These are phyloP conservation scores for Metschnikowia aberdeeniae DNA, from an alignment of 805 yeast species.

Conservation along the genomic window DNA sequence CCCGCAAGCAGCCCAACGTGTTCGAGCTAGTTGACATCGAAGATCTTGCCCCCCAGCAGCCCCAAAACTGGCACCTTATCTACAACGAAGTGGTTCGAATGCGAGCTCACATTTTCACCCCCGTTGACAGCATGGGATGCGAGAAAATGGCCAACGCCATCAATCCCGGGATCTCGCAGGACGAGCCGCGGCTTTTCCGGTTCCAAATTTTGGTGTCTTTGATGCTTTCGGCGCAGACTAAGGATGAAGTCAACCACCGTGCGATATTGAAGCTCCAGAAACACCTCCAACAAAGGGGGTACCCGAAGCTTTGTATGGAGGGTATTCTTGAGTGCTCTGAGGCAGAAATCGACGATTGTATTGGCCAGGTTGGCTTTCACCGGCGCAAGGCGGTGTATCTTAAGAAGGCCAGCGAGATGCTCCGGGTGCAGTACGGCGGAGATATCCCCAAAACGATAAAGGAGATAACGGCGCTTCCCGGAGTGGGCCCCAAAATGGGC, in stretches of 20 bases:
- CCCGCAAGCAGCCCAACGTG: conserved; percentile 9
- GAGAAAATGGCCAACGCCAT: conserved; percentile 51
- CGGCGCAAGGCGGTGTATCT: conserved; percentile 71
- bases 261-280: conserved; percentile 63
- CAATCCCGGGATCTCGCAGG: conserved; percentile 27
- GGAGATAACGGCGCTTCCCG: conserved; percentile 69
- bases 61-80: conserved; percentile 47
- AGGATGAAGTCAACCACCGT: conserved; percentile 75
- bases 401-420: conserved; percentile 53
- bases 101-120: conserved; percentile 66
- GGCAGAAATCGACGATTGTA: conserved; percentile 55
- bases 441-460: conserved; percentile 73
- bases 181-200: conserved; percentile 44
- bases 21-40: conserved; percentile 8
- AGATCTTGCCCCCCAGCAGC: conserved; percentile 10
- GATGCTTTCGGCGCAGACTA: conserved; percentile 89
- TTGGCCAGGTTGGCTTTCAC: conserved; percentile 86
- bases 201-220: conserved; percentile 75
- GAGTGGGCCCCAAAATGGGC: conserved; percentile 97
- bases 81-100: conserved; percentile 60
- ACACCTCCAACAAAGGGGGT: conserved; percentile 38
- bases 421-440: conserved; percentile 47
- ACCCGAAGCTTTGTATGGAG: conserved; percentile 53
- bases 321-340: conserved; percentile 50
- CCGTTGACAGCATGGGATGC: conserved; percentile 89